Percentiles rank a stretch among this genome's conserved stretches.
These are phyloP conservation scores for Globisporangium irregulare DNA, from an alignment of 352 stramenopile species.

Conservation along the genomic window DNA sequence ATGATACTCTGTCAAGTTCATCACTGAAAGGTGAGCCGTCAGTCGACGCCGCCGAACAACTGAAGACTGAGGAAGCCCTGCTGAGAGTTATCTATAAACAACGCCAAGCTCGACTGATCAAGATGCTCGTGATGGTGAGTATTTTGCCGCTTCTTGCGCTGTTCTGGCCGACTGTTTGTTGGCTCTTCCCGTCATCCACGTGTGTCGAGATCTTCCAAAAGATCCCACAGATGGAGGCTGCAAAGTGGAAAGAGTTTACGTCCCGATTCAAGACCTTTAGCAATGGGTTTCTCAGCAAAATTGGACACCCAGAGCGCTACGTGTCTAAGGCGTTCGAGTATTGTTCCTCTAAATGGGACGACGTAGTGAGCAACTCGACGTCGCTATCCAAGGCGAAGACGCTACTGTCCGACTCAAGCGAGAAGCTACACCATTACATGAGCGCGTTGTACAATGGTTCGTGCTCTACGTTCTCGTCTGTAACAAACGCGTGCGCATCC, in stretches of 20 bases:
- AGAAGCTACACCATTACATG: background rate
- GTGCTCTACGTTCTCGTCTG: background rate
- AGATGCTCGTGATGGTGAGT: background rate
- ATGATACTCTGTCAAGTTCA: background rate
- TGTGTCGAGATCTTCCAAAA: background rate
- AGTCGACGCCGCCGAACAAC: background rate
- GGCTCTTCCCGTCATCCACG: slow-evolving; percentile 3
- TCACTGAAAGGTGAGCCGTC: no score
- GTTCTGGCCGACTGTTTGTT: background rate
- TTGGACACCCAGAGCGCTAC: background rate
- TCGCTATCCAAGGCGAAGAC: background rate
- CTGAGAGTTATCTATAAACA: background rate
- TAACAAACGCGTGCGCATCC: background rate
- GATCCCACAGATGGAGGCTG: background rate
- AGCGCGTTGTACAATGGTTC: background rate
- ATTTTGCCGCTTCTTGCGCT: slow-evolving; percentile 4
- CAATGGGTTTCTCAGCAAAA: background rate
- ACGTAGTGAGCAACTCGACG: background rate
- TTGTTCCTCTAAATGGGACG: background rate
- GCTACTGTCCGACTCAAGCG: background rate
- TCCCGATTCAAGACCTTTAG: background rate
- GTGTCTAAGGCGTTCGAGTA: background rate
- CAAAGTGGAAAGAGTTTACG: background rate
- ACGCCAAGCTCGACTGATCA: background rate
- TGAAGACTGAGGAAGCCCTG: background rate